phyloP scores from a whole-genome alignment of 345 rosid species.

The Syzygium oleosum region DNA sequence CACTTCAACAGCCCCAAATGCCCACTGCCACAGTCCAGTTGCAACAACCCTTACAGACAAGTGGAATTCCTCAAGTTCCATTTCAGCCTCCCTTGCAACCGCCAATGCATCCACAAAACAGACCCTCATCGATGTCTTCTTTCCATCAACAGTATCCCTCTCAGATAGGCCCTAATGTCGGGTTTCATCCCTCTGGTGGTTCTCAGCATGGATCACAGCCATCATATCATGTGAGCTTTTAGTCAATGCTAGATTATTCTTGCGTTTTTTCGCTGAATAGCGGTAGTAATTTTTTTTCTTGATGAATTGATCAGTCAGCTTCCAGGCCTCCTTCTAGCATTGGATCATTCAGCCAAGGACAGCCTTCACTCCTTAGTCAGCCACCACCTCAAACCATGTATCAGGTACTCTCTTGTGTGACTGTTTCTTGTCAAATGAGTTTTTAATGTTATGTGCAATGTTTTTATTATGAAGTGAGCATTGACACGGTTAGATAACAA shows the following conservation, averaged over 20 bases:
- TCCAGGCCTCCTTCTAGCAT: slow-evolving; percentile 43
- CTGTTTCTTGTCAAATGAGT: neutral
- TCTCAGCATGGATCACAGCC: slow-evolving; percentile 74
- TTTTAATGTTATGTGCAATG: neutral
- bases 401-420: slow-evolving; percentile 32
- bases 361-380: slow-evolving; percentile 51
- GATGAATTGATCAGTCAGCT: slow-evolving; percentile 39
- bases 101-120: slow-evolving; percentile 43
- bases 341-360: slow-evolving; percentile 65
- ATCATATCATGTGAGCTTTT: slow-evolving; percentile 61
- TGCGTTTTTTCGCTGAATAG: neutral
- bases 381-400: slow-evolving; percentile 37
- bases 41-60: slow-evolving; percentile 57
- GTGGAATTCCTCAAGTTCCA: slow-evolving; percentile 45
- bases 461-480: neutral
- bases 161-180: slow-evolving; percentile 51
- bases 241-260: neutral
- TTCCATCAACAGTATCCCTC: slow-evolving; percentile 69
- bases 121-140: slow-evolving; percentile 34
- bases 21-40: slow-evolving; percentile 50
- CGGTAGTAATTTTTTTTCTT: neutral
- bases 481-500: neutral
- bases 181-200: slow-evolving; percentile 58
- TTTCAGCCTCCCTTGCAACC: slow-evolving; percentile 32
- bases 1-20: slow-evolving; percentile 55